Conservation (phyloP, 352 stramenopile genomes). For the Halophytophthora polymorphica region DNA sequence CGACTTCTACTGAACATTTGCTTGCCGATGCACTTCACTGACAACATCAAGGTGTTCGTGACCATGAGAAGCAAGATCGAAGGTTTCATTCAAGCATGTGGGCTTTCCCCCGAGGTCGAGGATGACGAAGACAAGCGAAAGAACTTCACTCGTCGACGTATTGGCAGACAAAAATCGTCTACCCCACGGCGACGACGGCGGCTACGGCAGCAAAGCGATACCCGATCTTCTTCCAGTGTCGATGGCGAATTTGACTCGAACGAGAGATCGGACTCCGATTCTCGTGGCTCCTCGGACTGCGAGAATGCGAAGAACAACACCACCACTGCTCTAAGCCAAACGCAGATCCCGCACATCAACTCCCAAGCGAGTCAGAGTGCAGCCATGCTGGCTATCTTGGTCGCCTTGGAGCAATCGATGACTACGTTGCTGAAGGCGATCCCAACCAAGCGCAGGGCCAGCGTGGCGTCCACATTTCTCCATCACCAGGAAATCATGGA, state of each 20-base stretch:
- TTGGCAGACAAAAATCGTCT: background rate
- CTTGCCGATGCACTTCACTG: slow-evolving; percentile 25
- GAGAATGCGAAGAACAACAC: background rate
- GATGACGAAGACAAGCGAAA: background rate
- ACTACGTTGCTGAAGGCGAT: slow-evolving; percentile 26
- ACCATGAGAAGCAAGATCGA: slow-evolving; percentile 32
- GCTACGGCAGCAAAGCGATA: slow-evolving; percentile 29
- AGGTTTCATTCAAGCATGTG: slow-evolving; percentile 37
- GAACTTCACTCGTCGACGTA: slow-evolving; percentile 7
- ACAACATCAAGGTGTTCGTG: slow-evolving; percentile 21
- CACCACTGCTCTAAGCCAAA: background rate
- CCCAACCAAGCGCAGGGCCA: slow-evolving; percentile 8
- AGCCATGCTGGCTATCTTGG: slow-evolving; percentile 31
- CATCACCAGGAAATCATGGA: slow-evolving; percentile 27
- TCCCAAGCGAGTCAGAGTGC: slow-evolving; percentile 30
- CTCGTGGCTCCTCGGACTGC: slow-evolving; percentile 10
- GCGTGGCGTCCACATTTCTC: slow-evolving; percentile 9
- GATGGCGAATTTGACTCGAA: background rate
- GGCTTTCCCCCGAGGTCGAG: slow-evolving; percentile 20
- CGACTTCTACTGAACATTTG: slow-evolving; percentile 43
- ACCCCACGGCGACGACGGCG: slow-evolving; percentile 20
- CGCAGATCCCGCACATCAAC: slow-evolving; percentile 35
- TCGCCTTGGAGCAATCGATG: slow-evolving; percentile 37
- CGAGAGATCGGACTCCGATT: slow-evolving; percentile 18
- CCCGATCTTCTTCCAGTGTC: slow-evolving; percentile 11